A percentile compares a stretch with the other conserved stretches of the same genome.
Conservation (phyloP, 192 early-diverging fungal genomes). For the Spizellomyces sp. region DNA sequence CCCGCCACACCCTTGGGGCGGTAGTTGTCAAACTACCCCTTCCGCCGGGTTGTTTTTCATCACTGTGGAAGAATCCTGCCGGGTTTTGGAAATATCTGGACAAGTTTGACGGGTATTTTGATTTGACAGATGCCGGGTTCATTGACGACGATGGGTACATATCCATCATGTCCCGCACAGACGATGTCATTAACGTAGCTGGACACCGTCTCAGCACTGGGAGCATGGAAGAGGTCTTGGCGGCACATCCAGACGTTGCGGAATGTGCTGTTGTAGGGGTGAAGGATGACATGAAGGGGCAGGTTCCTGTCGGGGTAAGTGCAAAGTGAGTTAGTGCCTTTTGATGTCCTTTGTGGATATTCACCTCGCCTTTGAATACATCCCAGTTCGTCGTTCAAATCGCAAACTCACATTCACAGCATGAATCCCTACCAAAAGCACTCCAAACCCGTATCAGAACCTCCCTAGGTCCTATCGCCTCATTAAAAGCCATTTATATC, state of each 20-base stretch:
- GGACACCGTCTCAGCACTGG: constrained; percentile 81
- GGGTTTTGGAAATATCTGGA: constrained; percentile 49
- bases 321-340: no score
- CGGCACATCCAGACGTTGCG: constrained; percentile 52
- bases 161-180: constrained; percentile 32
- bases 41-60: constrained; percentile 67
- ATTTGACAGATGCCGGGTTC: constrained; percentile 1
- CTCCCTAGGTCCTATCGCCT: no score
- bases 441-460: no score
- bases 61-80: constrained; percentile 73
- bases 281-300: constrained; percentile 33
- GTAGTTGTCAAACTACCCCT: constrained; percentile 75
- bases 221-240: constrained; percentile 51
- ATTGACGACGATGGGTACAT: constrained; percentile 5
- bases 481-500: no score
- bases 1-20: constrained; percentile 59
- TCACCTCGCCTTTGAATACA: no score
- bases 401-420: no score
- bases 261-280: constrained; percentile 39
- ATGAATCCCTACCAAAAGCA: no score
- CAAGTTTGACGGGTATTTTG: constrained; percentile 3
- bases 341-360: no score
- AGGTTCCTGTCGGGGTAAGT: constrained; percentile 29
- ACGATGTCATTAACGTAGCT: constrained; percentile 75
- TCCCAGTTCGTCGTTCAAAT: no score